These are phyloP conservation scores for Sporothrix sp. DNA, from an alignment of 2,329 filamentous ascomycete genomes.

Conservation along the genomic window DNA sequence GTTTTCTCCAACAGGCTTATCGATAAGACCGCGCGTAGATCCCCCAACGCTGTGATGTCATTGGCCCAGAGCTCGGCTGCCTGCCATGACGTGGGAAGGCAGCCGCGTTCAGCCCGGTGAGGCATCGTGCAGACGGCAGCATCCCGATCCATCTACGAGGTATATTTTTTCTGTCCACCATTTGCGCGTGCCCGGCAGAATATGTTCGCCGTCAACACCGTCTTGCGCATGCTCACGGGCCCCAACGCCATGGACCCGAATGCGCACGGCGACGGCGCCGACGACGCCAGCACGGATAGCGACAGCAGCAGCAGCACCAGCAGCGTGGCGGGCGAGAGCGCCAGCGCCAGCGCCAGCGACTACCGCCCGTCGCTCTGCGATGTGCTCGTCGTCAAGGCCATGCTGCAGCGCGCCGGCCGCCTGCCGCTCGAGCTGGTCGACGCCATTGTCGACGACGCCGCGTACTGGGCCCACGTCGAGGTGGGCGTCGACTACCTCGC, in stretches of 20 bases:
- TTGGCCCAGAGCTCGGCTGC: constrained; percentile 2
- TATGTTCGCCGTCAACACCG: no score
- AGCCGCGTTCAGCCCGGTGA: background rate
- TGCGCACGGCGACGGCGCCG: background rate
- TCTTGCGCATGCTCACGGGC: background rate
- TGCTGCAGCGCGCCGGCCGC: constrained; percentile 33
- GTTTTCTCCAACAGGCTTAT: background rate
- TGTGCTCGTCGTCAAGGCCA: constrained; percentile 38
- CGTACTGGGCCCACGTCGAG: constrained; percentile 46
- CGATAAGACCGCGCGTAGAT: constrained; percentile 8
- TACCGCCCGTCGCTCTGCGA: constrained; percentile 35
- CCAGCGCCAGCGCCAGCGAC: background rate
- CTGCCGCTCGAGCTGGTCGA: constrained; percentile 49
- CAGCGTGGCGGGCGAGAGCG: background rate
- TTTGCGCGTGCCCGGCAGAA: no score
- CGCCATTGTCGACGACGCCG: constrained; percentile 46
- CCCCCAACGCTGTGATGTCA: constrained; percentile 11
- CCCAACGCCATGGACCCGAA: background rate
- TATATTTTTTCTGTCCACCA: no score
- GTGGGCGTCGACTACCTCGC: constrained; percentile 23
- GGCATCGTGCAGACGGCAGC: background rate
- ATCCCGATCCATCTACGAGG: no score
- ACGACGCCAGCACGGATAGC: background rate
- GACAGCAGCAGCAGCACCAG: background rate
- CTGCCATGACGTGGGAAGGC: background rate